Conservation (phyloP, 331 rosid species). For the Arachis monticola region DNA sequence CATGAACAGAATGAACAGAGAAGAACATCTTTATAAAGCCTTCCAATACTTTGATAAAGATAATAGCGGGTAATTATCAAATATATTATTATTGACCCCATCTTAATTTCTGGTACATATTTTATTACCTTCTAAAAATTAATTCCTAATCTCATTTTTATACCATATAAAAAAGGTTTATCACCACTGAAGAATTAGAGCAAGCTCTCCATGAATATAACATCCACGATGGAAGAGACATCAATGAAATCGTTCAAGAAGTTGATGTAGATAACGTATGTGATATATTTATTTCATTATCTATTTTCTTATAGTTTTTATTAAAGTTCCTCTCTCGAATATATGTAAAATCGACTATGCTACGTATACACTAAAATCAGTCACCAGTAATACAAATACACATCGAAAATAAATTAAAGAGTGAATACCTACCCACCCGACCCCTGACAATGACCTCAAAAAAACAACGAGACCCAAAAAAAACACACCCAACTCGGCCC, state of each 20-base stretch:
- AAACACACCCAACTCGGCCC: too few relatives aligned
- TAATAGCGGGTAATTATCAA: slow-evolving; percentile 75
- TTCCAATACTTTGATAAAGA: slow-evolving; percentile 95
- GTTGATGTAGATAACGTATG: slow-evolving; percentile 87
- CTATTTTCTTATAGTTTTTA: not conserved
- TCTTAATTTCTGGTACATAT: too few relatives aligned
- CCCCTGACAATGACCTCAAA: too few relatives aligned
- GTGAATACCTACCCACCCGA: too few relatives aligned
- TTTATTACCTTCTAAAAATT: not conserved
- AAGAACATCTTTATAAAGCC: slow-evolving; percentile 96
- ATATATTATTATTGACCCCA: not conserved
- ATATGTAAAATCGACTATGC: too few relatives aligned
- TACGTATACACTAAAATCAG: too few relatives aligned
- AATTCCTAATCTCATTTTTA: slow-evolving; percentile 12
- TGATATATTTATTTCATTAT: not conserved
- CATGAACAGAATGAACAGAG: slow-evolving; percentile 90
- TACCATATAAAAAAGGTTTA: slow-evolving; percentile 55
- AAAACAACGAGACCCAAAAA: too few relatives aligned
- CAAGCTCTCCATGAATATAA: slow-evolving; percentile 84
- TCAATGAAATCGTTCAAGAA: slow-evolving; percentile 77
- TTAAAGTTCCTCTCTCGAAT: not conserved
- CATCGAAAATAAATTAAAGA: too few relatives aligned
- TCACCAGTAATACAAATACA: too few relatives aligned
- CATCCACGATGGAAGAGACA: slow-evolving; percentile 91
- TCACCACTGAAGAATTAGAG: slow-evolving; percentile 88